Evolutionary conservation across 2,329 filamentous ascomycete species (phyloP), one percentile per base, ranked within the genome.

Genomic region (Cadophora gregata): DNA sequence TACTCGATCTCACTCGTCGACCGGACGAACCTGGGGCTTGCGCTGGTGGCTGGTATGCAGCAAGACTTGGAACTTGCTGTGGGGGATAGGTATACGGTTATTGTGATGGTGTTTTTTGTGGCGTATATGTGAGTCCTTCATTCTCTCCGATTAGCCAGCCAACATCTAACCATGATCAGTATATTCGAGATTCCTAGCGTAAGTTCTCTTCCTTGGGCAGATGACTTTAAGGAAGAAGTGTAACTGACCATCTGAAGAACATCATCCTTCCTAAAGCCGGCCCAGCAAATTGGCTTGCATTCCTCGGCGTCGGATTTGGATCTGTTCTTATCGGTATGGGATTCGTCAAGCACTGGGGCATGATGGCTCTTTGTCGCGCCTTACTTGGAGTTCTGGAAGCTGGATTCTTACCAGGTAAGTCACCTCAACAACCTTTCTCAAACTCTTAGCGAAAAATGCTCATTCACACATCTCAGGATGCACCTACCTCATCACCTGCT

Each of bases 1-100:
- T 93, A 93, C 78, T 93, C 90, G 76, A 83, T 93, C 72, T 90
- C 86, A 68, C 80, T 94, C 65, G 91, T 93, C 86, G 92, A 95
- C 76, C 83, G 92, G 21, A 92, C 90, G 3, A 95, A 95, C 76
- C 79, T 93, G 77, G 86, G 86, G 24, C 82, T 86, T 19, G 91
- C 90, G 56, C 86, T 86, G 58, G 90, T 94, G 75, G 91, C 91
- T 14, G 91, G 84, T 9, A 63, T 63, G 61, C 29, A 53, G 50
- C 24, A 47, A 24, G 61, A 63, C 24, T 16, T 63, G 31, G 50
- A n/a, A 12, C 36, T 63, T 2, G 48, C 31, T 19, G 36, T 63
- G 38, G 60, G 60, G 2, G 48, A 55, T 29, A 14, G 60, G 24
- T 63, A 63, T 47, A 63, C 61, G 31, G 27, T 63, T 45, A 47